Evolutionary conservation across 495 filamentous ascomycete genomes (phyloP).

Genomic region (Filosporella fistucella): DNA sequence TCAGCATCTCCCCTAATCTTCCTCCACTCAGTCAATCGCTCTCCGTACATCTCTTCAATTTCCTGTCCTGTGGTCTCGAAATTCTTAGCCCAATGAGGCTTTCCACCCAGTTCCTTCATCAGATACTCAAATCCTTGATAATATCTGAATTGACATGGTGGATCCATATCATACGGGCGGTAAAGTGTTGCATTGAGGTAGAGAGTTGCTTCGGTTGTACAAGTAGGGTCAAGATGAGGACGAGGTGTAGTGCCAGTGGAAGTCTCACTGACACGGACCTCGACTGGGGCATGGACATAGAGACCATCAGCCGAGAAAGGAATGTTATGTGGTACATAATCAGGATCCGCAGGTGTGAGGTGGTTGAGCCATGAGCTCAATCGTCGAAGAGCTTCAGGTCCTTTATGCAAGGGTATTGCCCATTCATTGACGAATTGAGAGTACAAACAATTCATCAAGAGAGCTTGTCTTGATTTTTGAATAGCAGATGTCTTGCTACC

Average conservation of each 20-base stretch:
- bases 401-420: slow-evolving; percentile 85
- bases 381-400: slow-evolving; percentile 81
- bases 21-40: slow-evolving; percentile 59
- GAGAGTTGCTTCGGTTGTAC: slow-evolving; percentile 66
- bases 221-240: slow-evolving; percentile 73
- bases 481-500: slow-evolving; percentile 62
- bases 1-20: slow-evolving; percentile 70
- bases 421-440: slow-evolving; percentile 97
- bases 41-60: slow-evolving; percentile 48
- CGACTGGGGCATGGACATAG: slow-evolving; percentile 89
- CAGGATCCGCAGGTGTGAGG: slow-evolving; percentile 41
- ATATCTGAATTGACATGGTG: slow-evolving; percentile 72
- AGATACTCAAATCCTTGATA: slow-evolving; percentile 95
- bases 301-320: slow-evolving; percentile 74
- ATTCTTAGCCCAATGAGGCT: slow-evolving; percentile 97
- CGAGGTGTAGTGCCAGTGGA: slow-evolving; percentile 45
- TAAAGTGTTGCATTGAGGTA: slow-evolving; percentile 97
- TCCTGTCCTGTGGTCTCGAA: slow-evolving; percentile 60
- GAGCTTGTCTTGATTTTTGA: slow-evolving; percentile 71
- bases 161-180: slow-evolving; percentile 78
- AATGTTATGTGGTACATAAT: slow-evolving; percentile 61
- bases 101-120: slow-evolving; percentile 87
- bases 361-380: slow-evolving; percentile 80
- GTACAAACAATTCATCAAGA: slow-evolving; percentile 95
- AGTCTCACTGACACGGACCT: slow-evolving; percentile 83